Base-by-base conservation (phyloP, 1,284 basidiomycete genomes). In the Ganoderma boninense region DNA sequence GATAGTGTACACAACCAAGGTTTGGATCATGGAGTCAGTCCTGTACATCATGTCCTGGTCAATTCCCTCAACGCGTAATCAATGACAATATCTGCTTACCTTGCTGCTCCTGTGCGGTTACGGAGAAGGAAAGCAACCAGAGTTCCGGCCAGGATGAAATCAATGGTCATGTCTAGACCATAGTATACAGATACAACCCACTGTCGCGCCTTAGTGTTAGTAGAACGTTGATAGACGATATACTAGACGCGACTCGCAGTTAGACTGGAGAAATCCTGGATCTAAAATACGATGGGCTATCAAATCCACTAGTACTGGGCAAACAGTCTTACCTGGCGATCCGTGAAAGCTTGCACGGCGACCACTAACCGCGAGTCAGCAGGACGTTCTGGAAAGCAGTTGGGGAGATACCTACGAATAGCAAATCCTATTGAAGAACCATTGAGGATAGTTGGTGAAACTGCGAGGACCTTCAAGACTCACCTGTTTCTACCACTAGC, bases 171-270 rank as follows among this genome's bases (percentile, higher is more conserved):
- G 16, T 26, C 44, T 8, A 64, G 13, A 2, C 23, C 43, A 29
- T 46, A 64, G 11, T 14, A 44, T n/a, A 43, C 62, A 4, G 62
- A 64, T 43, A 46, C 32, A n/a, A 52, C 18, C 62, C 62, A 64
- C 62, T 64, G 32, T 35, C 8, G 16, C 40, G 59, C 2, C 46
- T n/a, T 23, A 23, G 20, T 23, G 20, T 49, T 20, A 49, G 46
- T 32, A 44, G n/a, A 18, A 20, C 10, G n/a, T 11, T 52, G 13
- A 23, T 52, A 13, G n/a, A 23, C 10, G 11, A 10, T 23, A 52
- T 7, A 23, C n/a, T 3, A 23, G 49, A 23, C 23, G n/a, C 49
- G 13, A 52, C 49, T 52, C 49, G 23, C 49, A 52, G 49, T 52
- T 23, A 52, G 46, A 49, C 11, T 7, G n/a, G 46, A 2, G n/a